Evolutionary conservation across 257 asterid genomes (phyloP).

Genomic region (Thymus quinquecostatus): DNA sequence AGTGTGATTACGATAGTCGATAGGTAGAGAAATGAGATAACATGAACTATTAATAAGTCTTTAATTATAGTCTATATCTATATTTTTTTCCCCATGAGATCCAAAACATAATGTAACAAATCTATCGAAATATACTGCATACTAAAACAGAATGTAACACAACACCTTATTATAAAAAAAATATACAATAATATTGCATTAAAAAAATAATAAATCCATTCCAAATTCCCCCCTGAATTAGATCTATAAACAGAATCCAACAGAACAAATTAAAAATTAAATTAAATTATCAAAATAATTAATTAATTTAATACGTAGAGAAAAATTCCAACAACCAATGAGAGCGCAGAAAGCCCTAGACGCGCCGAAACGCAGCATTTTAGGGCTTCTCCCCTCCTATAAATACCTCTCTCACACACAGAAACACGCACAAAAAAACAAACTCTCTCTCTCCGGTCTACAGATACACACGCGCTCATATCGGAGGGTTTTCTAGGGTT

Average conservation of each 20-base stretch:
- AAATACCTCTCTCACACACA: constrained; percentile 16
- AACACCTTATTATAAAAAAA: no score
- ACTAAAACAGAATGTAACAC: no score
- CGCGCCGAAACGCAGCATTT: constrained; percentile 25
- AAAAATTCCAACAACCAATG: constrained; percentile 4
- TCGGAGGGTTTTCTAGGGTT: constrained; percentile 35
- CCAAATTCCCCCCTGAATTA: not conserved
- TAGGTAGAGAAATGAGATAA: no score
- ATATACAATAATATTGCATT: not conserved
- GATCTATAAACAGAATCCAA: not conserved
- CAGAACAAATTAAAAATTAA: not conserved
- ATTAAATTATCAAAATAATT: not conserved
- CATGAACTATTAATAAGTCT: no score
- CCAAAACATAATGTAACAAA: no score
- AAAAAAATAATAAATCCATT: not conserved
- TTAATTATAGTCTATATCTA: no score
- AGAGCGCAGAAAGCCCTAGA: constrained; percentile 18
- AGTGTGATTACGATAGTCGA: no score
- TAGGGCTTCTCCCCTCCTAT: constrained; percentile 30
- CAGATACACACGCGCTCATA: not conserved
- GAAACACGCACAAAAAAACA: not conserved
- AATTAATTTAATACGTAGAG: not conserved
- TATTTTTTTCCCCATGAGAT: no score
- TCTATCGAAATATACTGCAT: not conserved
- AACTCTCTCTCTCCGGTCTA: constrained; percentile 6